Evolutionary conservation across 768 basidiomycete genomes (phyloP), one percentile per base, ranked within the genome.

Genomic region (Phlebiopsis flavidoalba): DNA sequence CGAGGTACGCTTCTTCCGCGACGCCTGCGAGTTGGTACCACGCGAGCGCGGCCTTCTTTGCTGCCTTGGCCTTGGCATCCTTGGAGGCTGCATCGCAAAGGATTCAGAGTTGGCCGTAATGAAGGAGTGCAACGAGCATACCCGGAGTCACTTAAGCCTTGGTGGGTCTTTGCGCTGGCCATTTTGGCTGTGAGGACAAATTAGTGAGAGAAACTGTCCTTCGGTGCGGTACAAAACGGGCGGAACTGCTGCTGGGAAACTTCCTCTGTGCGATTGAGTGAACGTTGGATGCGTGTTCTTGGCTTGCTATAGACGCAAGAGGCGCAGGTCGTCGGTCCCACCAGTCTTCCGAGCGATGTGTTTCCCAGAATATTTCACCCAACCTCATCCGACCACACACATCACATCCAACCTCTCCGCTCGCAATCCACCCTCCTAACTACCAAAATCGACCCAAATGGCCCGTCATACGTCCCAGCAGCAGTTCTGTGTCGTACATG

Each of bases 31-130:
- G 73, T 89, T 82, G 48, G 84, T 86, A 63, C 95, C 95, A n/a
- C 74, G 93, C 92, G 58, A 98, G 83, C 59, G 89, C 95, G 11
- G 95, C 95, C 81, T 98, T 98, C 82, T 95, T 97, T 48, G 97
- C 95, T 47, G 88, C 80, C 80, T 94, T 93, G 70, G 95, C 95
- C 79, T 95, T 95, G 66, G 79, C 69, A 37, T 75, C 77, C 61
- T 78, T 63, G 50, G 62, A 64, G 35, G 66, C 66, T 73, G 60
- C 49, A 57, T 15, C 21, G 19, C 57, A 36, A 35, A 45, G 10
- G n/a, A 57, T 51, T 8, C 14, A 19, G 59, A 37, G 17, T 15
- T 1, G 54, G 15, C 33, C 11, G 3, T 4, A 24, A 49, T 12
- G 31, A 19, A 49, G 31, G 52, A 22, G 1, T 33, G 24, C 36